Conservation (phyloP, 2,329 filamentous ascomycete species). For the Chaetothyriales sp. region DNA sequence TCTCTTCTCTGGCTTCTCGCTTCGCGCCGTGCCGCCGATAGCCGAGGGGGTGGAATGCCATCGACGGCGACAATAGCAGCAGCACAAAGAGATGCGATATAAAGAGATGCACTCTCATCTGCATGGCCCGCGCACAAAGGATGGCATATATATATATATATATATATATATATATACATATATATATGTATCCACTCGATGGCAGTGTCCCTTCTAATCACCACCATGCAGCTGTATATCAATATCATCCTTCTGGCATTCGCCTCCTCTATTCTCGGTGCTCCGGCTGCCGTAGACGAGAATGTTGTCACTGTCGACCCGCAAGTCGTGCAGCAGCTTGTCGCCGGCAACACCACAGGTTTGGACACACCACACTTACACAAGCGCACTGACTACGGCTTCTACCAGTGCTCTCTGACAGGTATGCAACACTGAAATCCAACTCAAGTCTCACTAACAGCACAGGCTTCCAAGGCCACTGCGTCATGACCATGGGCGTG, state of each 20-base stretch:
- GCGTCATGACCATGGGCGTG: neutral
- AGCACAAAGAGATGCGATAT: no score
- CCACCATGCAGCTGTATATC: neutral
- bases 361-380: conserved; percentile 81
- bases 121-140: no score
- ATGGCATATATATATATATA: no score
- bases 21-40: neutral
- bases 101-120: no score
- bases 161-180: no score
- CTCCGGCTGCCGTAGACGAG: neutral
- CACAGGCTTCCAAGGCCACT: neutral
- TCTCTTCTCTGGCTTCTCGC: neutral
- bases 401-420: neutral
- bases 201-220: no score
- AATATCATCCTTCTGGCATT: neutral
- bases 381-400: conserved; percentile 65
- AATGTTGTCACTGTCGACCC: neutral
- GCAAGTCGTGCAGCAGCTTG: conserved; percentile 57
- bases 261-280: neutral
- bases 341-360: conserved; percentile 70
- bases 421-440: neutral
- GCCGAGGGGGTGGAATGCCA: neutral
- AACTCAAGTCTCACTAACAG: neutral
- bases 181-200: no score
- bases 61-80: neutral